These are phyloP conservation scores for Rhizopus delemar DNA, from an alignment of 371 early-diverging fungal species.

Conservation along the genomic window DNA sequence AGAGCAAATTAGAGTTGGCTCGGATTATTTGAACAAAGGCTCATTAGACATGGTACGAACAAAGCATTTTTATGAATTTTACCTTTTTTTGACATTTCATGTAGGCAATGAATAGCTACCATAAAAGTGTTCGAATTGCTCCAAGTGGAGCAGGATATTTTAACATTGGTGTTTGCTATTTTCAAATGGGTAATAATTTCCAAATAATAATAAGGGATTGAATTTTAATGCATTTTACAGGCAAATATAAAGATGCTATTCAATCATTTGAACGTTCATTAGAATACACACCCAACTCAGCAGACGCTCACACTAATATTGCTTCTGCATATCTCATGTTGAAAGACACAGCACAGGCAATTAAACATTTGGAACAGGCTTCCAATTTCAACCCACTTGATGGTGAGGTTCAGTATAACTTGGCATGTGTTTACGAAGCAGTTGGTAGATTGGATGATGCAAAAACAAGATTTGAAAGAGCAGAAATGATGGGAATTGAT, in stretches of 20 bases:
- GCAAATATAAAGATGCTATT: conserved; percentile 63
- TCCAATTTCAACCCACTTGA: conserved; percentile 70
- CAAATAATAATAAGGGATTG: neutral
- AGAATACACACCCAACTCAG: conserved; percentile 61
- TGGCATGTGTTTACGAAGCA: conserved; percentile 76
- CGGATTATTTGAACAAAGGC: conserved; percentile 45
- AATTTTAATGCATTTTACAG: conserved; percentile 11
- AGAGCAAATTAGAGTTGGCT: conserved; percentile 43
- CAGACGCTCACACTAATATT: conserved; percentile 84
- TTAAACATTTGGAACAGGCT: conserved; percentile 71
- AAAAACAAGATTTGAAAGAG: conserved; percentile 65
- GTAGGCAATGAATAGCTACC: conserved; percentile 54
- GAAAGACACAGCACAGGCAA: conserved; percentile 61
- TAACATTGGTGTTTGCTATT: conserved; percentile 80
- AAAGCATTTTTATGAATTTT: neutral
- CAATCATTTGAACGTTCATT: conserved; percentile 70
- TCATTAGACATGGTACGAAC: conserved; percentile 43
- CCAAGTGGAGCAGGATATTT: conserved; percentile 67
- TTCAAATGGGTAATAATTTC: conserved; percentile 59
- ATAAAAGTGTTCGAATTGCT: conserved; percentile 45
- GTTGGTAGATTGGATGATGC: conserved; percentile 69
- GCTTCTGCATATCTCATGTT: conserved; percentile 75
- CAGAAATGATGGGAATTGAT: conserved; percentile 62
- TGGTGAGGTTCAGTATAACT: conserved; percentile 78
- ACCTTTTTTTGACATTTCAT: neutral